Evolutionary conservation across 2,329 filamentous ascomycete genomes (phyloP), one percentile per base, ranked within the genome.

Genomic region (Plenodomus tracheiphilus): DNA sequence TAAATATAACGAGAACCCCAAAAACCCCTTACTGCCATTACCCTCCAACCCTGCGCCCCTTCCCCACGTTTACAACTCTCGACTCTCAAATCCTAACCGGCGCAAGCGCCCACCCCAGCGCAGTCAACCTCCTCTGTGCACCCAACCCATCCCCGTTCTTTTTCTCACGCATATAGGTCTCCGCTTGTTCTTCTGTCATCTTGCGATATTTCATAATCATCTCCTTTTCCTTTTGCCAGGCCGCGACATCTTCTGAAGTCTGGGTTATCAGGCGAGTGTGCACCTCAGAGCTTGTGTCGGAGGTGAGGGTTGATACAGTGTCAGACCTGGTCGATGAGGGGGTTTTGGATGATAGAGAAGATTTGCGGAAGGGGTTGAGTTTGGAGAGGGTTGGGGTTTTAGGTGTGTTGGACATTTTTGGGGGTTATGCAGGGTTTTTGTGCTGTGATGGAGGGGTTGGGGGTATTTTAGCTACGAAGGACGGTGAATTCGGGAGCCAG

Each of bases 141-240:
- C 25, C 28, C 41, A 44, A 35, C 9, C 41, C 36, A 43, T 40
- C 36, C 8, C 36, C 40, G 16, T 17, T 5, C 20, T 49, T 43
- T 41, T 49, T 49, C 25, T 43, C 18, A 6, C 17, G 18, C 19
- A 49, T n/a, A 20, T 49, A 49, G 40, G 22, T 34, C 11, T 40
- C 46, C 17, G 36, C 46, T 21, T 44, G 20, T 22, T 49, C 46
- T 13, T 43, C 41, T n/a, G 35, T 49, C 46, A 49, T 44, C 17
- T 49, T 43, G 36, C 41, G 40, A 28, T 49, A 32, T 16, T 49
- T 49, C 46, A 43, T 49, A 35, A 49, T 43, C 11, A 49, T 18
- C 19, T 36, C 36, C 19, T 49, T 44, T 4, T 39, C 22, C 41
- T 36, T 39, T 19, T 37, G 28, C 15, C 41, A 19, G 16, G 25